Evolutionary conservation across 2,329 filamentous ascomycete species (phyloP), one percentile per base, ranked within the genome.

Genomic region (Myriosclerotinia duriaeana): DNA sequence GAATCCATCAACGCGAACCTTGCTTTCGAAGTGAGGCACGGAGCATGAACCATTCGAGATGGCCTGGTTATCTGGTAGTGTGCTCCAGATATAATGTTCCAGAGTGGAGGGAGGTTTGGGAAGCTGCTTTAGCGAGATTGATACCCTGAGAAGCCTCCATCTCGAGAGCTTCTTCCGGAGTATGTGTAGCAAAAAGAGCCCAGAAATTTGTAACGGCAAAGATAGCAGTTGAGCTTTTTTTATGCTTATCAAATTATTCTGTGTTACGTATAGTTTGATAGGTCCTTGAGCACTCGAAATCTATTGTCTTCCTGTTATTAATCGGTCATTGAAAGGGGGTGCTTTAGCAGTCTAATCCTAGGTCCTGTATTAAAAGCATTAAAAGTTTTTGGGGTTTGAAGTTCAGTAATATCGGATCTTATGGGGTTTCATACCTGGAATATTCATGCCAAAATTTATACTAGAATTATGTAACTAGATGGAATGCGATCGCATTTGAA

Each of bases 151-250:
- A 76, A 69, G 73, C 67, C 71, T 80, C 76, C 68, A 79, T 69
- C 40, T 79, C 53, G 75, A 78, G 76, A 0, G 78, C 74, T 46
- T 77, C 72, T 2, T 77, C 71, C 7, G 75, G 70, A 0, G 75
- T 74, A 4, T 69, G 15, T 0, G 77, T 74, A 69, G 78, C 69
- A 71, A 84, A 84, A 2, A 79, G 78, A 64, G 83, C 80, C 80
- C 81, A 87, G 75, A 83, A 87, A 67, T 86, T 79, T 0, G 84
- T 87, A 59, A 85, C 81, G 66, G 79, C 79, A 74, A 85, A 87
- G 67, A 87, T 83, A 66, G 80, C 74, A 66, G 80, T 79, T 40
- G 82, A 81, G 6, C 80, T 80, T 7, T 71, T 40, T 12, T 40
- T 3, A 40, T 40, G 12, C 12, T 11, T 1, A 8, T 5, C 48